Percentiles rank a stretch among this genome's conserved stretches.
phyloP scores from a whole-genome alignment of 352 stramenopile species.

The Phytopythium litorale region DNA sequence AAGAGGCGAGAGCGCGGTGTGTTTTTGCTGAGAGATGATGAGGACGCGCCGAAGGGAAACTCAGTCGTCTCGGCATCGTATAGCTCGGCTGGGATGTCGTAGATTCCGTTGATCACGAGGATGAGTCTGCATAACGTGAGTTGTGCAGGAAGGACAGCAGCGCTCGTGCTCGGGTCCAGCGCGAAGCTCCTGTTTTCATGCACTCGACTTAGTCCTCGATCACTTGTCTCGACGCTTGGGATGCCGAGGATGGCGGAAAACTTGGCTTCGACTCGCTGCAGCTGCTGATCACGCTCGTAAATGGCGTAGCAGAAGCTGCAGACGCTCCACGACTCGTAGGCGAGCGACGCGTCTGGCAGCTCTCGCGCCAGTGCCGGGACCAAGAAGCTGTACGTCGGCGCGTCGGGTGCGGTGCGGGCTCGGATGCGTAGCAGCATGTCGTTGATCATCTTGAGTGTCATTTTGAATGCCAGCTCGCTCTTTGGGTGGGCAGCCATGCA shows the following conservation, averaged over 20 bases:
- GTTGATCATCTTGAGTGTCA: slow-evolving; percentile 87
- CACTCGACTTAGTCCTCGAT: slow-evolving; percentile 37
- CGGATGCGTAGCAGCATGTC: slow-evolving; percentile 73
- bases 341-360: slow-evolving; percentile 42
- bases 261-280: slow-evolving; percentile 62
- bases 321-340: slow-evolving; percentile 83
- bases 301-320: slow-evolving; percentile 84
- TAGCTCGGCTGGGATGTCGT: slow-evolving; percentile 74
- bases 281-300: slow-evolving; percentile 77
- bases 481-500: slow-evolving; percentile 70
- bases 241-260: slow-evolving; percentile 51
- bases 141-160: slow-evolving; percentile 47
- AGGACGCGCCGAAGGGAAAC: slow-evolving; percentile 1
- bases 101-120: slow-evolving; percentile 76
- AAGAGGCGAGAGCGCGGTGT: slow-evolving; percentile 43
- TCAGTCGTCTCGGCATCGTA: slow-evolving; percentile 52
- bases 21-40: neutral
- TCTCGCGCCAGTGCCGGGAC: slow-evolving; percentile 38
- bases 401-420: slow-evolving; percentile 39
- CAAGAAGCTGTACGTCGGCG: slow-evolving; percentile 45
- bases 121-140: slow-evolving; percentile 76
- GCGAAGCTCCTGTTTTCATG: slow-evolving; percentile 34
- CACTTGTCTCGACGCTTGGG: slow-evolving; percentile 22
- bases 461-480: slow-evolving; percentile 80
- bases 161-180: slow-evolving; percentile 39